These are phyloP conservation scores for Cladosporium halotolerans DNA, from an alignment of 2,329 filamentous ascomycete species.

Conservation along the genomic window DNA sequence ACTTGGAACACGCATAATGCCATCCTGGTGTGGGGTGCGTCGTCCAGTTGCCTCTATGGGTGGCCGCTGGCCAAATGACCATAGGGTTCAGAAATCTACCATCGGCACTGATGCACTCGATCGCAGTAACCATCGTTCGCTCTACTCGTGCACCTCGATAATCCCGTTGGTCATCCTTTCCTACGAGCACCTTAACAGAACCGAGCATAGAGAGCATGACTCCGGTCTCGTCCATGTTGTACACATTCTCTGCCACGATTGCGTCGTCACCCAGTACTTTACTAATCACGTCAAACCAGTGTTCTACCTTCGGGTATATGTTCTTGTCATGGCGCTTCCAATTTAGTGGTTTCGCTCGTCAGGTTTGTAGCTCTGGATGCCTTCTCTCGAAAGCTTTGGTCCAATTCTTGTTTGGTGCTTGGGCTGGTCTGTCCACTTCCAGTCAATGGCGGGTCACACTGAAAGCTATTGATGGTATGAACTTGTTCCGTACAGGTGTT, in stretches of 20 bases:
- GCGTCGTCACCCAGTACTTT: constrained; percentile 21
- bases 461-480: background rate
- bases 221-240: constrained; percentile 34
- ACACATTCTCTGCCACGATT: constrained; percentile 28
- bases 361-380: constrained; percentile 22
- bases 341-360: constrained; percentile 21
- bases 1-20: constrained; percentile 13
- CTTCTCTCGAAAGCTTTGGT: constrained; percentile 19
- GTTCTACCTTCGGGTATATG: constrained; percentile 28
- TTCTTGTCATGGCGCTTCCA: constrained; percentile 25
- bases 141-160: constrained; percentile 24
- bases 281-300: constrained; percentile 30
- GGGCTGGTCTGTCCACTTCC: background rate
- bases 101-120: constrained; percentile 24
- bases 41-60: constrained; percentile 25
- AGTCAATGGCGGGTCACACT: background rate
- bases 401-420: constrained; percentile 16
- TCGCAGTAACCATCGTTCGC: constrained; percentile 23
- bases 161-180: constrained; percentile 21
- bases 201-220: constrained; percentile 26
- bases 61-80: constrained; percentile 26
- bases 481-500: background rate
- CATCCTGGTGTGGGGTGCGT: constrained; percentile 24
- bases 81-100: constrained; percentile 22
- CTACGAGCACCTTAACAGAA: constrained; percentile 29